phyloP scores from a whole-genome alignment of 1,139 yeast species.

The Nematodospora anomalae region DNA sequence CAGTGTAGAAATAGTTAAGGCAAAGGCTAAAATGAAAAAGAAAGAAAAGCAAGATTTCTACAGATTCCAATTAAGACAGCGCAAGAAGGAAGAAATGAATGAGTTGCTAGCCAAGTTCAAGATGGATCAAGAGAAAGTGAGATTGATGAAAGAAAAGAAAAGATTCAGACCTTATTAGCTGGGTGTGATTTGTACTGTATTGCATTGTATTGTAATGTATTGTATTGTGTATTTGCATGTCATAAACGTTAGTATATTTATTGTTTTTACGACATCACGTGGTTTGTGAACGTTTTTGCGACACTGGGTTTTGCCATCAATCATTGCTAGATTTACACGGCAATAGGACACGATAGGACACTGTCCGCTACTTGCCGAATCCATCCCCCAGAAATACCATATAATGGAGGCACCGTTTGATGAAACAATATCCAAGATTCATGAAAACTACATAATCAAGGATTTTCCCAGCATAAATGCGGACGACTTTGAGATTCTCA shows the following conservation, averaged over 20 bases:
- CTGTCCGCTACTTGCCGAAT: too few relatives aligned
- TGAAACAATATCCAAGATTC: constrained; percentile 8
- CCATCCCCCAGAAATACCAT: too few relatives aligned
- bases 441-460: constrained; percentile 20
- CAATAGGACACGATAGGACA: too few relatives aligned
- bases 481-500: constrained; percentile 52
- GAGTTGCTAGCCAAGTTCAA: constrained; percentile 80
- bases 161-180: constrained; percentile 77
- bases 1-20: constrained; percentile 45
- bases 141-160: constrained; percentile 73
- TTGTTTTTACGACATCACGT: background rate
- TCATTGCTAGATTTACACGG: too few relatives aligned
- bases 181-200: background rate
- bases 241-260: background rate
- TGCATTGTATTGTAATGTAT: background rate
- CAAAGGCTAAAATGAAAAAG: constrained; percentile 58
- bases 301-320: too few relatives aligned
- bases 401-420: background rate
- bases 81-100: constrained; percentile 90
- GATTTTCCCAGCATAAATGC: constrained; percentile 20
- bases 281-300: too few relatives aligned
- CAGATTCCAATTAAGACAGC: constrained; percentile 92
- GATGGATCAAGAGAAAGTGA: constrained; percentile 85
- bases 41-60: constrained; percentile 91
- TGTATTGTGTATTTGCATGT: too few relatives aligned